Evolutionary conservation across 768 basidiomycete genomes (phyloP).

Genomic region (Tricholoma flavovirens): DNA sequence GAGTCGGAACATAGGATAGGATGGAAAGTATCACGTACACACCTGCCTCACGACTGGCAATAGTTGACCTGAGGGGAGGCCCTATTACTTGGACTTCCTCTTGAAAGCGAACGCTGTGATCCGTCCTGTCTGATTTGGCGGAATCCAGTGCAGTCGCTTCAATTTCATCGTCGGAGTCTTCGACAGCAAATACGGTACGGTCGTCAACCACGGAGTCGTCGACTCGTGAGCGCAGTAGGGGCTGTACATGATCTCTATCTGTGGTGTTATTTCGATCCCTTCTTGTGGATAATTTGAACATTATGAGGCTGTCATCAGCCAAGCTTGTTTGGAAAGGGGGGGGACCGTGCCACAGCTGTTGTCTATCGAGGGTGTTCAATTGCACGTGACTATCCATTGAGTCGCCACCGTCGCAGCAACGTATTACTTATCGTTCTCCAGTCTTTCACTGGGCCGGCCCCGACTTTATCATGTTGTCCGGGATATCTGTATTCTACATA

Average conservation of each 20-base stretch:
- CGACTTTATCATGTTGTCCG: conserved; percentile 5
- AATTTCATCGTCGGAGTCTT: conserved; percentile 47
- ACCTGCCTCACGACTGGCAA: conserved; percentile 78
- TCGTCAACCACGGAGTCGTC: conserved; percentile 34
- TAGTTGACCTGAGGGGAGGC: conserved; percentile 65
- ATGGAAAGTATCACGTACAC: conserved; percentile 30
- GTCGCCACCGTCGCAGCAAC: no score
- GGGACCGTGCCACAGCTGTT: no score
- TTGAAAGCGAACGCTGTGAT: conserved; percentile 55
- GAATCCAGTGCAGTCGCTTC: conserved; percentile 28
- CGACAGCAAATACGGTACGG: conserved; percentile 49
- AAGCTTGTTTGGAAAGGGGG: background rate
- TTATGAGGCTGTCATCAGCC: conserved; percentile 16
- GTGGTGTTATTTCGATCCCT: conserved; percentile 21
- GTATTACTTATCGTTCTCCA: background rate
- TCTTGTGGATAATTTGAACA: conserved; percentile 24
- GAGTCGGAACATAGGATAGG: background rate
- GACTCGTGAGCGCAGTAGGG: conserved; percentile 50
- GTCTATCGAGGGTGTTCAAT: no score
- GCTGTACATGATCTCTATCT: conserved; percentile 44
- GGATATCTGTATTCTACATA: conserved; percentile 10
- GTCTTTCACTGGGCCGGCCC: conserved; percentile 4
- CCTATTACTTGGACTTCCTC: conserved; percentile 67
- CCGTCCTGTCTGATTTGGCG: conserved; percentile 28
- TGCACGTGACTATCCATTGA: background rate